Conservation (phyloP, 768 basidiomycete species). For the Cantharellus cinnabarinus region DNA sequence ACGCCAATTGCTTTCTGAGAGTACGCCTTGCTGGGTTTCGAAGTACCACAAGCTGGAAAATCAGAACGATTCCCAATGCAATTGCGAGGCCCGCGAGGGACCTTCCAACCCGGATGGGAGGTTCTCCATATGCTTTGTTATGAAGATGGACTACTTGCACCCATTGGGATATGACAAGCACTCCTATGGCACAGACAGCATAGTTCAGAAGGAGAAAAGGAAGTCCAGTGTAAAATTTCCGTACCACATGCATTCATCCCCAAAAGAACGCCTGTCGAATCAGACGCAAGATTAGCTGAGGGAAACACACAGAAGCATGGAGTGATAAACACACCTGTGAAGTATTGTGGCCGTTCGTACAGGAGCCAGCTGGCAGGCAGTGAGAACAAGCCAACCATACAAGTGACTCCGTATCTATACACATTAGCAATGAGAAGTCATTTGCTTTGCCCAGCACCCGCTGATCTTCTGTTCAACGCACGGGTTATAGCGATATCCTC, state of each 20-base stretch:
- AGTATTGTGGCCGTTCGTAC: background rate
- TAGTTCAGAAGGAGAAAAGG: background rate
- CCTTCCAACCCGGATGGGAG: slow-evolving; percentile 11
- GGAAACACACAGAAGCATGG: no score
- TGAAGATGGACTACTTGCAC: slow-evolving; percentile 11
- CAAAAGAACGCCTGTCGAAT: background rate
- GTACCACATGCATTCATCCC: background rate
- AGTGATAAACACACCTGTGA: background rate
- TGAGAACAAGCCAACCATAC: slow-evolving; percentile 8
- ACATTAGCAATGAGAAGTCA: slow-evolving; percentile 5
- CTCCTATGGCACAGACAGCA: slow-evolving; percentile 9
- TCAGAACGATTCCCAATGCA: slow-evolving; percentile 13
- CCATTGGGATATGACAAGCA: slow-evolving; percentile 11
- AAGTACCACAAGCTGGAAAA: slow-evolving; percentile 14
- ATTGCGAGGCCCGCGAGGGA: slow-evolving; percentile 13
- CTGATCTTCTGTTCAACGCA: slow-evolving; percentile 2
- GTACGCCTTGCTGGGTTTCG: slow-evolving; percentile 14
- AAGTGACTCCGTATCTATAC: slow-evolving; percentile 6
- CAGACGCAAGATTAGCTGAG: no score
- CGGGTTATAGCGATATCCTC: slow-evolving; percentile 15
- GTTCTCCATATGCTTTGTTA: slow-evolving; percentile 12
- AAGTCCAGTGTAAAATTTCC: background rate
- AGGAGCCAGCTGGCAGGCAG: slow-evolving; percentile 10
- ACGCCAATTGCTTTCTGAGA: slow-evolving; percentile 10
- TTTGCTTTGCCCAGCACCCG: no score